phyloP scores from a whole-genome alignment of 805 yeast species.

The Schwanniomyces pseudopolymorphus region DNA sequence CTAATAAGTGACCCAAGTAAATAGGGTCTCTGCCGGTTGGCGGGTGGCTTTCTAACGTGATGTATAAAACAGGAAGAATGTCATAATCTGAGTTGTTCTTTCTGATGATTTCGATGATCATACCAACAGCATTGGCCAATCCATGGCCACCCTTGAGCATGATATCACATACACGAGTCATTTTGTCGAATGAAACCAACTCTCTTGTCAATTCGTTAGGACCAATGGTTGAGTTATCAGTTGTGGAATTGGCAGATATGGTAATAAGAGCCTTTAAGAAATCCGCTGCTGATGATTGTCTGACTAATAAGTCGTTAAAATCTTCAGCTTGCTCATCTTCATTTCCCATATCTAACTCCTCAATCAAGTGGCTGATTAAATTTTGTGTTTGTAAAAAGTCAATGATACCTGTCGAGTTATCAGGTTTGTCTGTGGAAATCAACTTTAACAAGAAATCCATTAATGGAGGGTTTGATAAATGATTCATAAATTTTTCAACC shows the following conservation, averaged over 20 bases:
- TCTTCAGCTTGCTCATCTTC: slow-evolving; percentile 10
- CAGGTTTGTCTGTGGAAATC: slow-evolving; percentile 47
- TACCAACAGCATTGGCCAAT: slow-evolving; percentile 49
- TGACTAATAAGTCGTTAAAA: slow-evolving; percentile 21
- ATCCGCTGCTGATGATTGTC: slow-evolving; percentile 45
- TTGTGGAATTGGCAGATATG: slow-evolving; percentile 45
- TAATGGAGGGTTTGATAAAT: slow-evolving; percentile 45
- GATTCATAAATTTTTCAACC: slow-evolving; percentile 43
- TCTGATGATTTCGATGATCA: slow-evolving; percentile 45
- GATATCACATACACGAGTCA: slow-evolving; percentile 34
- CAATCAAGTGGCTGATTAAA: slow-evolving; percentile 34
- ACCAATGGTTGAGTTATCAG: slow-evolving; percentile 46
- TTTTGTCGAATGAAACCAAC: slow-evolving; percentile 37
- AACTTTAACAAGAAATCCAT: slow-evolving; percentile 46
- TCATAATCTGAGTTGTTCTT: slow-evolving; percentile 48
- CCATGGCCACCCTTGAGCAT: slow-evolving; percentile 49
- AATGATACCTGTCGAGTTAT: slow-evolving; percentile 45
- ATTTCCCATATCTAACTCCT: slow-evolving; percentile 27
- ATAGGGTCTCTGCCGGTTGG: slow-evolving; percentile 50
- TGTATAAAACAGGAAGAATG: slow-evolving; percentile 43
- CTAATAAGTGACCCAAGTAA: slow-evolving; percentile 42
- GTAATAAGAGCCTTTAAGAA: slow-evolving; percentile 46
- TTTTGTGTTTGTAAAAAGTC: slow-evolving; percentile 43
- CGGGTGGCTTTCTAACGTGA: slow-evolving; percentile 45
- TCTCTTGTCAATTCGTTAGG: slow-evolving; percentile 48